A percentile compares a stretch with the other conserved stretches of the same genome.
Conservation (phyloP, 495 filamentous ascomycete species). For the Usnea hakonensis region DNA sequence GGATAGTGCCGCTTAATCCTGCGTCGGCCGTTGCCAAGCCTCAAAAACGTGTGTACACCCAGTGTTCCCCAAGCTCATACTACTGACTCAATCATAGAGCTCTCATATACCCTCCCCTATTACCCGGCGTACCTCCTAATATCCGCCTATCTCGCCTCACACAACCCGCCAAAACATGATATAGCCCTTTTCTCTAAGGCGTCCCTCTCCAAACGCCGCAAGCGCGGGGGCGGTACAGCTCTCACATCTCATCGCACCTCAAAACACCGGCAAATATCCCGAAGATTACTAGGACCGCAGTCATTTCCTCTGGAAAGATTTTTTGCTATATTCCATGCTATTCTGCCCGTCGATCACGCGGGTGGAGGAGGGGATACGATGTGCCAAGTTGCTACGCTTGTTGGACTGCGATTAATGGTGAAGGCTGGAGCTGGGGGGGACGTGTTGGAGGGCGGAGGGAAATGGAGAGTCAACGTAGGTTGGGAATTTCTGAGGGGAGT, state of each 20-base stretch:
- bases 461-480: conserved; percentile 67
- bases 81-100: conserved; percentile 15
- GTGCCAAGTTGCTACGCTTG: conserved; percentile 71
- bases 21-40: conserved; percentile 31
- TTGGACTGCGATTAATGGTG: conserved; percentile 67
- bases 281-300: conserved; percentile 38
- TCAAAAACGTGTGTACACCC: conserved; percentile 19
- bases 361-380: conserved; percentile 47
- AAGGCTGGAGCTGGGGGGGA: conserved; percentile 47
- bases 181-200: conserved; percentile 76
- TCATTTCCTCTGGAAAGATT: conserved; percentile 82
- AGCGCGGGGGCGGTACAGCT: conserved; percentile 32
- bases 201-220: conserved; percentile 50
- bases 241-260: conserved; percentile 21
- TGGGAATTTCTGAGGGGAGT: conserved; percentile 63
- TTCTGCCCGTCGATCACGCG: conserved; percentile 57
- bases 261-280: conserved; percentile 31
- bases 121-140: conserved; percentile 77
- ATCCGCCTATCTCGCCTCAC: conserved; percentile 84
- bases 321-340: conserved; percentile 76
- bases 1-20: conserved; percentile 59
- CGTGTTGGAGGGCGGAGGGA: conserved; percentile 49
- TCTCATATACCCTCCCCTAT: conserved; percentile 51
- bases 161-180: conserved; percentile 74
- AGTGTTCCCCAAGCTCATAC: conserved; percentile 22